Evolutionary conservation across 73 alveolate genomes (phyloP), one percentile per base, ranked within the genome.

Genomic region (Stentor roeselii): DNA sequence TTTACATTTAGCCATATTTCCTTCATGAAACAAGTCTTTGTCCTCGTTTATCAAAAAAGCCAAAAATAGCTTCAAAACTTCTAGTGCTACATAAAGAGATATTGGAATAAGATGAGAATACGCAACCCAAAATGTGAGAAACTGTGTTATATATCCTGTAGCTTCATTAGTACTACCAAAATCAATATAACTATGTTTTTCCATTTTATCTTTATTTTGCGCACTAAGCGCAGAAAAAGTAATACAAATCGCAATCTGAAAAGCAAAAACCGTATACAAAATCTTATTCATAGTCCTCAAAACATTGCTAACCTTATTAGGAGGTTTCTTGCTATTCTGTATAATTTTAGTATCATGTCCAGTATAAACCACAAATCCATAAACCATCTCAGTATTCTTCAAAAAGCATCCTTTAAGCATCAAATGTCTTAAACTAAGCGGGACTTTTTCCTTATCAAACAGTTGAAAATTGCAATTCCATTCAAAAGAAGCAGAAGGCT

Each of bases 101-200:
- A 96, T 96, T 37, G 99, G 99, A 30, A 96, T 96, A 88, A 95
- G 92, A 86, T 95, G 94, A 59, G 98, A 76, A 41, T 76, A 76
- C 32, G 84, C 42, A 27, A 76, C 59, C 60, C 60, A 41, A 2
- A 76, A 76, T 39, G 84, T 76, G 1, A 37, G 39, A 76, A 39
- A 21, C 14, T 37, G 15, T 21, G 39, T 76, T 36, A 76, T n/a
- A 2, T 27, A 76, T 14, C 39, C 39, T 76, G 60, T 14, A 36
- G 67, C 84, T 27, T 14, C n/a, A 21, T 32, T 67, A 15, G 78
- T n/a, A 37, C 50, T 35, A 3, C 41, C 32, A 37, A 75, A 78
- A 1, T 36, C 31, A 15, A 88, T 39, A 74, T 88, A 88, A 27
- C 35, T 34, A 50, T 78, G 84, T 35, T 86, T 36, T 0, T 36